Evolutionary conservation across 257 asterid genomes (phyloP).

Genomic region (Fraxinus excelsior): DNA sequence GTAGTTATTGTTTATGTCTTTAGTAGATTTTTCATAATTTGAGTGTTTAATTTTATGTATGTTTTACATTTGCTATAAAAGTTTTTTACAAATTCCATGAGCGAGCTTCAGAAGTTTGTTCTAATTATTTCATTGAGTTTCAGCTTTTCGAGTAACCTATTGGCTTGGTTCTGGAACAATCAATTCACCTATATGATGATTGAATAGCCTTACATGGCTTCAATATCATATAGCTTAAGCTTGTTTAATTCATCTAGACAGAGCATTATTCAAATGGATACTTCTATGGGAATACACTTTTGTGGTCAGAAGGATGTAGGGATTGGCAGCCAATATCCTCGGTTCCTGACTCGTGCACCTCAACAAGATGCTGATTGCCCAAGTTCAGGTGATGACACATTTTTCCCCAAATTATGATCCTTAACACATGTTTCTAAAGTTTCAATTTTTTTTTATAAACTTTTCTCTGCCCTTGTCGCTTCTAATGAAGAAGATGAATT

Average conservation of each 20-base stretch:
- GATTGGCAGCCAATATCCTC: constrained; percentile 80
- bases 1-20: too few relatives aligned
- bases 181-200: constrained; percentile 43
- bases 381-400: constrained; percentile 44
- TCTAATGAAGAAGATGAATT: constrained; percentile 78
- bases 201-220: constrained; percentile 30
- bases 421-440: constrained; percentile 14
- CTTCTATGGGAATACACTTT: constrained; percentile 62
- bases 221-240: constrained; percentile 38
- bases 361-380: constrained; percentile 34
- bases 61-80: too few relatives aligned
- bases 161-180: constrained; percentile 34
- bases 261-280: constrained; percentile 84
- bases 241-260: constrained; percentile 56
- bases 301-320: constrained; percentile 82
- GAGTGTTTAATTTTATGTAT: too few relatives aligned
- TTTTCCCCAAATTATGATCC: constrained; percentile 11
- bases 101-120: too few relatives aligned
- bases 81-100: too few relatives aligned
- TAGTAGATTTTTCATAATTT: too few relatives aligned
- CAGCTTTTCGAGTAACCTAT: constrained; percentile 35
- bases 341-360: constrained; percentile 44
- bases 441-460: background rate
- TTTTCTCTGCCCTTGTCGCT: constrained; percentile 43
- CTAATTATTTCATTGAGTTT: constrained; percentile 27